These are phyloP conservation scores for Saturnispora kantuleensis DNA, from an alignment of 805 yeast species.

Conservation along the genomic window DNA sequence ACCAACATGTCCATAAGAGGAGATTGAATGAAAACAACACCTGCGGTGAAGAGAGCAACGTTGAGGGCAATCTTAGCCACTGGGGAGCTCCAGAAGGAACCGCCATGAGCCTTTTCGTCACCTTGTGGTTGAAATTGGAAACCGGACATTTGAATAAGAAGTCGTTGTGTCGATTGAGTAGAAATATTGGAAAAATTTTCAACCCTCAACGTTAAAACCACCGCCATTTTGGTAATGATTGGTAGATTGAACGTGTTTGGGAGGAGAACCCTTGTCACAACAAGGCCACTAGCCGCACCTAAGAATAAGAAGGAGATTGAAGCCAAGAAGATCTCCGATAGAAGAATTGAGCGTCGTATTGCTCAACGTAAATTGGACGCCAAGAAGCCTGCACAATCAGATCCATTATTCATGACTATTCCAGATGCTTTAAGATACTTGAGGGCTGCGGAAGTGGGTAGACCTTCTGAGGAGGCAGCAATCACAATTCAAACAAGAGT, in stretches of 20 bases:
- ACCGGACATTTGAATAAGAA: conserved; percentile 23
- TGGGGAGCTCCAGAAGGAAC: conserved; percentile 53
- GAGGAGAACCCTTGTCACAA: neutral
- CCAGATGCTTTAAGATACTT: conserved; percentile 66
- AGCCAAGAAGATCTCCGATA: conserved; percentile 20
- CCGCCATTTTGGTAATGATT: neutral
- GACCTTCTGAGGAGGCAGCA: conserved; percentile 60
- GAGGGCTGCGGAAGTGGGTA: conserved; percentile 87
- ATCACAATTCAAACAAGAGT: conserved; percentile 56
- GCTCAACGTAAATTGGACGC: conserved; percentile 26
- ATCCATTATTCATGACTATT: conserved; percentile 63
- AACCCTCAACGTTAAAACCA: neutral
- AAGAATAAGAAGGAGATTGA: conserved; percentile 21
- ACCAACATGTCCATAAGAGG: conserved; percentile 75
- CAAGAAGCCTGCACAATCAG: conserved; percentile 32
- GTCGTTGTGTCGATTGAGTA: neutral
- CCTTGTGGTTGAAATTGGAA: conserved; percentile 19
- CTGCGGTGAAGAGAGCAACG: conserved; percentile 56
- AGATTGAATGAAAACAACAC: conserved; percentile 68
- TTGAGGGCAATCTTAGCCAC: conserved; percentile 55
- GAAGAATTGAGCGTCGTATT: conserved; percentile 19
- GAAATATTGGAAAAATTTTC: neutral
- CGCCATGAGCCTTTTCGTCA: conserved; percentile 23
- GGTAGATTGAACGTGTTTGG: neutral
- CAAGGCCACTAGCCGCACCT: conserved; percentile 13